phyloP scores from a whole-genome alignment of 257 asterid genomes.

The Solanum piurae region DNA sequence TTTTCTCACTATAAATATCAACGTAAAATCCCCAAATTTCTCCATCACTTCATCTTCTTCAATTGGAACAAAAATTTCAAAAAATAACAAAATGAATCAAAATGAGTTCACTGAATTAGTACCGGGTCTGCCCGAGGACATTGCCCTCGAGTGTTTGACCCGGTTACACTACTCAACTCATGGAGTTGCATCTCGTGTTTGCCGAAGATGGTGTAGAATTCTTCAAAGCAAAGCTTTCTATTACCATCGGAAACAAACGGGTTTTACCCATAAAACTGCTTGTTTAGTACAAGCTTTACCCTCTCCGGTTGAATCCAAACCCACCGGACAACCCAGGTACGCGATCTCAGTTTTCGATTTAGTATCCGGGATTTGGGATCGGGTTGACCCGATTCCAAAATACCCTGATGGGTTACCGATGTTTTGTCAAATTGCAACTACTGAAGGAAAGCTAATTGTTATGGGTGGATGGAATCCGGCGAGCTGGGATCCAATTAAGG shows the following conservation, averaged over 20 bases:
- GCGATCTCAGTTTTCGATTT: slow-evolving; percentile 62
- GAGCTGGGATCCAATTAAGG: slow-evolving; percentile 70
- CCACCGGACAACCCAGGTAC: slow-evolving; percentile 46
- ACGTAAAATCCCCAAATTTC: background rate
- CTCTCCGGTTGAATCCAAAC: slow-evolving; percentile 29
- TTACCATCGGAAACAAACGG: slow-evolving; percentile 41
- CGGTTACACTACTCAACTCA: slow-evolving; percentile 79
- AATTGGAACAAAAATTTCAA: background rate
- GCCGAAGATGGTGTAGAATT: slow-evolving; percentile 53
- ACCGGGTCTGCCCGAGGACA: slow-evolving; percentile 74
- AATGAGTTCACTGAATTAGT: slow-evolving; percentile 36
- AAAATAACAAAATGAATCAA: slow-evolving; percentile 11
- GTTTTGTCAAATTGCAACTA: slow-evolving; percentile 61
- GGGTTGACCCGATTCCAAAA: slow-evolving; percentile 54
- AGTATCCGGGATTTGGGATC: slow-evolving; percentile 39
- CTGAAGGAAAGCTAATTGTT: slow-evolving; percentile 53
- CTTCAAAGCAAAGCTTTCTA: slow-evolving; percentile 61
- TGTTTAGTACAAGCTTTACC: slow-evolving; percentile 65
- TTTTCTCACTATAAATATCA: slow-evolving; percentile 5
- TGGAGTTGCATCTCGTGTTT: slow-evolving; percentile 38
- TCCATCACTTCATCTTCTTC: background rate
- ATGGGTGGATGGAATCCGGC: slow-evolving; percentile 86
- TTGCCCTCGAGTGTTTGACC: slow-evolving; percentile 69
- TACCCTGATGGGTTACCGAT: slow-evolving; percentile 64
- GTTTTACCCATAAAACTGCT: slow-evolving; percentile 50